Conservation (phyloP, 2,329 filamentous ascomycete genomes). For the Alternaria longipes region DNA sequence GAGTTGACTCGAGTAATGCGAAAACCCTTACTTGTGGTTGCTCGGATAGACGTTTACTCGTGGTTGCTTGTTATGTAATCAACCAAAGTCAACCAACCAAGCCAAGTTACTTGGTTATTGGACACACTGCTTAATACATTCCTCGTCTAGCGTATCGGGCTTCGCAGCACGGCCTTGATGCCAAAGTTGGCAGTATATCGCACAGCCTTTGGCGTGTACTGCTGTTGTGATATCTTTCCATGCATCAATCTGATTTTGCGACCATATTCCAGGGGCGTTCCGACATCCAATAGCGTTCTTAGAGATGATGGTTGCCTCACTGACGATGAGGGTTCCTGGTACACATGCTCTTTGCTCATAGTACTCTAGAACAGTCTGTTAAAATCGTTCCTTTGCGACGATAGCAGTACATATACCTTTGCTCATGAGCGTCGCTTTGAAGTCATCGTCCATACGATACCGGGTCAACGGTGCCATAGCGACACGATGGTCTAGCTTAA, state of each 20-base stretch:
- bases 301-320: conserved; percentile 64
- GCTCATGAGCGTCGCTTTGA: conserved; percentile 49
- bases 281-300: conserved; percentile 55
- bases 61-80: too few relatives aligned
- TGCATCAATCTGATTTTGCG: conserved; percentile 52
- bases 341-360: conserved; percentile 62
- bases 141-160: conserved; percentile 38
- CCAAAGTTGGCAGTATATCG: conserved; percentile 69
- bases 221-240: conserved; percentile 68
- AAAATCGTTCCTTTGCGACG: background rate
- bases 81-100: too few relatives aligned
- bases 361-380: conserved; percentile 49
- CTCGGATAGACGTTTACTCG: too few relatives aligned
- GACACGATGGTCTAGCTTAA: conserved; percentile 42
- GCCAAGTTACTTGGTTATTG: too few relatives aligned
- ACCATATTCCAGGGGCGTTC: conserved; percentile 66
- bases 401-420: conserved; percentile 3
- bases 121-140: conserved; percentile 37
- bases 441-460: conserved; percentile 55
- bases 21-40: too few relatives aligned
- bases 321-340: conserved; percentile 65
- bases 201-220: conserved; percentile 67
- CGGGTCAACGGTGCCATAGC: conserved; percentile 50
- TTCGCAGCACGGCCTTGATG: conserved; percentile 64
- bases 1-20: too few relatives aligned